Evolutionary conservation across 352 stramenopile genomes (phyloP).

Genomic region (Phytophthora sp.): DNA sequence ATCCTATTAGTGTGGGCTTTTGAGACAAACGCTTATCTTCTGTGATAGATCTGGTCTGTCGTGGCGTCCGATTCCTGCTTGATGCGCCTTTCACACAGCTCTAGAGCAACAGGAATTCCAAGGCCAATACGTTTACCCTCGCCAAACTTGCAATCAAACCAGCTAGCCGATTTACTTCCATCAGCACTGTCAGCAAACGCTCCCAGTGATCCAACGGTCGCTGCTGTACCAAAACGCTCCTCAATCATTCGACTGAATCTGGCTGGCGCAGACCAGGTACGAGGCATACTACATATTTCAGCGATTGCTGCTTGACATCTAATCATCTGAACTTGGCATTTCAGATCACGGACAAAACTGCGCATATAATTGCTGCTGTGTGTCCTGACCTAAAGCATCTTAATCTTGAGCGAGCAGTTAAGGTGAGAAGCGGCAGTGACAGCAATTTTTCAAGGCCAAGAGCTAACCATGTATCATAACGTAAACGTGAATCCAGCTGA

Average conservation of each 20-base stretch:
- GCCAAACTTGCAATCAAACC: conserved; percentile 35
- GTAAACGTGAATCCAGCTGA: conserved; percentile 41
- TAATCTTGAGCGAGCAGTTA: conserved; percentile 45
- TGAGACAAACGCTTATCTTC: no score
- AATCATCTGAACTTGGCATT: not conserved
- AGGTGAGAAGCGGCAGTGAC: conserved; percentile 41
- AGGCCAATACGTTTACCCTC: conserved; percentile 5
- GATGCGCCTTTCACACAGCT: conserved; percentile 31
- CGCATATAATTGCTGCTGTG: conserved; percentile 33
- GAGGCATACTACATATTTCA: no score
- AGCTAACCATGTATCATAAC: not conserved
- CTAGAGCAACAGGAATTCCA: not conserved
- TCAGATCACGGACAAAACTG: conserved; percentile 57
- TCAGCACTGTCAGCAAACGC: conserved; percentile 11
- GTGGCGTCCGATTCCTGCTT: conserved; percentile 69
- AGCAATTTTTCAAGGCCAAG: no score
- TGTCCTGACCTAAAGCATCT: conserved; percentile 51
- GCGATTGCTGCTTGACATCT: not conserved
- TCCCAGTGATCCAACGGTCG: not conserved
- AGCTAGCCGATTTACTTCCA: conserved; percentile 44
- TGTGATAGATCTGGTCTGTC: conserved; percentile 64
- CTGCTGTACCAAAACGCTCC: conserved; percentile 1
- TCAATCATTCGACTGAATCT: conserved; percentile 55
- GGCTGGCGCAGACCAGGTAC: conserved; percentile 58
- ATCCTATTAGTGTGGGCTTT: no score